phyloP scores from a whole-genome alignment of 331 rosid species.

The Telfairia occidentalis region DNA sequence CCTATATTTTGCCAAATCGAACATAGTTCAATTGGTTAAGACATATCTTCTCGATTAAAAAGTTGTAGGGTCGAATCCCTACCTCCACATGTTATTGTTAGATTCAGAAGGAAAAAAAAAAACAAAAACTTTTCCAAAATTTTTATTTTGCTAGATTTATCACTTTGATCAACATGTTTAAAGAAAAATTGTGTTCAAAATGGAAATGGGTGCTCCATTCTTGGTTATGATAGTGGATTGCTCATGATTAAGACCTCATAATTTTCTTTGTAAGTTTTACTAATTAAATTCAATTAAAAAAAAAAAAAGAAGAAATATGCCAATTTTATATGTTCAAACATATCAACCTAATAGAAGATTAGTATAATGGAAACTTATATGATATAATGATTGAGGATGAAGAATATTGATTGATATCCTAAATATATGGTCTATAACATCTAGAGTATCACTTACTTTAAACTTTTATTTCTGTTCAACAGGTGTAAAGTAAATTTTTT shows the following conservation, averaged over 20 bases:
- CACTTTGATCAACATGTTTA: neutral
- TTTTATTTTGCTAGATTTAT: neutral
- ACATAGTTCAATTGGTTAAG: too few species aligned
- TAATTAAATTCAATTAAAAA: neutral
- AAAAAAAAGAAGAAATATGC: neutral
- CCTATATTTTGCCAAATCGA: too few species aligned
- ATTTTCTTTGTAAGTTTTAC: neutral
- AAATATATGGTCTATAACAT: neutral
- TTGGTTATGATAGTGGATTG: neutral
- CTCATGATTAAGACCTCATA: neutral
- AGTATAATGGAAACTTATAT: neutral
- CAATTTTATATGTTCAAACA: neutral
- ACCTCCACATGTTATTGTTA: too few species aligned
- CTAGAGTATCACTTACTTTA: neutral
- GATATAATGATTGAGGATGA: neutral
- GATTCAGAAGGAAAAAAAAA: too few species aligned
- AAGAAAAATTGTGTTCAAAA: neutral
- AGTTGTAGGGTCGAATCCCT: too few species aligned
- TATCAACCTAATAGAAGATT: neutral
- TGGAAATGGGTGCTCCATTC: neutral
- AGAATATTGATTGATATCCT: neutral
- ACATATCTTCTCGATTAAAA: too few species aligned
- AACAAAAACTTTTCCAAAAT: too few species aligned
- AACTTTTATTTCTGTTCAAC: neutral
- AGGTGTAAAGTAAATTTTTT: neutral